These are phyloP conservation scores for Somion occarium DNA, from an alignment of 1,284 basidiomycete genomes.

Conservation along the genomic window DNA sequence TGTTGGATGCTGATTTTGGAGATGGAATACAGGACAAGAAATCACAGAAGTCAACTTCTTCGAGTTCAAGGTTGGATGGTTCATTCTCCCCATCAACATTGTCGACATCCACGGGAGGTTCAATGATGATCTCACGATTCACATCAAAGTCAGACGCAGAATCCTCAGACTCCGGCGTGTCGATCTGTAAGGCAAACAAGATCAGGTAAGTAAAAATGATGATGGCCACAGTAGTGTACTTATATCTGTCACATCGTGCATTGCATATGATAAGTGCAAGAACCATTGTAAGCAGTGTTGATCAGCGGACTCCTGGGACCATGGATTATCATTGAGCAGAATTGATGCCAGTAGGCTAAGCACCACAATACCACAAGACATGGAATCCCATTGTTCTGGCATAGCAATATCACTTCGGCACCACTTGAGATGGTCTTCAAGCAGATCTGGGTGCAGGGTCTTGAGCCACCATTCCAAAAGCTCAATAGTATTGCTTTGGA, in stretches of 20 bases:
- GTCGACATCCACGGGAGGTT: no score
- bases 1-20: no score
- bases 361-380: not conserved
- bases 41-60: no score
- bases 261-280: not conserved
- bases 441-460: not conserved
- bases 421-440: not conserved
- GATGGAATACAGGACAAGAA: no score
- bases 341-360: not conserved
- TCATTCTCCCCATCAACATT: no score
- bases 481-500: not conserved
- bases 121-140: not conserved
- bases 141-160: not conserved
- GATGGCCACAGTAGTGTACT: no score
- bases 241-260: no score
- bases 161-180: not conserved
- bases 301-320: not conserved
- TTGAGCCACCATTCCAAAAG: not conserved
- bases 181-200: not conserved
- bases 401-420: not conserved
- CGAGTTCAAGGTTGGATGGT: no score
- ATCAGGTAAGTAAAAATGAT: no score
- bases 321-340: not conserved
- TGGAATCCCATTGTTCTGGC: not conserved
- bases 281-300: not conserved